Evolutionary conservation across 2,329 filamentous ascomycete species (phyloP).

Genomic region (Colletotrichum sp.): DNA sequence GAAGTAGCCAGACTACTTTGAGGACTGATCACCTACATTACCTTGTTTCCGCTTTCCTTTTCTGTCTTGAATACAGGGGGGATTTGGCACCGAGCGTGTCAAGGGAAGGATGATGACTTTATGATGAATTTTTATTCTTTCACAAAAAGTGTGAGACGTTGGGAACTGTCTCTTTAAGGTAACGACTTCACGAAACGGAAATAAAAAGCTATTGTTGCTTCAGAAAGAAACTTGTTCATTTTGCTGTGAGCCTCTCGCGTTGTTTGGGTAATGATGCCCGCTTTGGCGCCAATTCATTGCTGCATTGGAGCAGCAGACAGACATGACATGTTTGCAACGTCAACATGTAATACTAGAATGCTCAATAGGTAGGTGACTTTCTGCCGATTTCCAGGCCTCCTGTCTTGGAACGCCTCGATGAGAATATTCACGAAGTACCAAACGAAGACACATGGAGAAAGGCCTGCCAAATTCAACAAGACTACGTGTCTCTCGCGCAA

Average conservation of each 20-base stretch:
- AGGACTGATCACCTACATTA: slow-evolving; percentile 11
- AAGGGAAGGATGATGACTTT: slow-evolving; percentile 34
- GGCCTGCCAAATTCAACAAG: background rate
- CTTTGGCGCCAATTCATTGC: background rate
- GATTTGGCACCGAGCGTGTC: slow-evolving; percentile 5
- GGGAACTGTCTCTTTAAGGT: slow-evolving; percentile 42
- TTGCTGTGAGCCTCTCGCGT: background rate
- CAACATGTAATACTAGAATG: background rate
- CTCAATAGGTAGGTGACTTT: background rate
- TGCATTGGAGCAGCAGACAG: background rate
- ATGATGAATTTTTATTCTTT: slow-evolving; percentile 31
- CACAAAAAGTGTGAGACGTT: slow-evolving; percentile 44
- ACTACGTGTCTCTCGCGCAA: background rate
- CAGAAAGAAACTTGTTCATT: background rate
- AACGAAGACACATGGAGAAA: background rate
- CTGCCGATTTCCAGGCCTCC: background rate
- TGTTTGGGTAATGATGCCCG: background rate
- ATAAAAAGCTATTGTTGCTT: slow-evolving; percentile 38
- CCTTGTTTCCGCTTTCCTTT: slow-evolving; percentile 14
- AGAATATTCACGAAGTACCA: background rate
- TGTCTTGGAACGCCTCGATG: background rate
- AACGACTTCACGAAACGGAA: slow-evolving; percentile 43
- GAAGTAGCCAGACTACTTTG: background rate
- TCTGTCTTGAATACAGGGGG: slow-evolving; percentile 15
- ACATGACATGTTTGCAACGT: background rate